Conservation (phyloP, 805 yeast genomes). For the Wickerhamomyces kurtzmanii region DNA sequence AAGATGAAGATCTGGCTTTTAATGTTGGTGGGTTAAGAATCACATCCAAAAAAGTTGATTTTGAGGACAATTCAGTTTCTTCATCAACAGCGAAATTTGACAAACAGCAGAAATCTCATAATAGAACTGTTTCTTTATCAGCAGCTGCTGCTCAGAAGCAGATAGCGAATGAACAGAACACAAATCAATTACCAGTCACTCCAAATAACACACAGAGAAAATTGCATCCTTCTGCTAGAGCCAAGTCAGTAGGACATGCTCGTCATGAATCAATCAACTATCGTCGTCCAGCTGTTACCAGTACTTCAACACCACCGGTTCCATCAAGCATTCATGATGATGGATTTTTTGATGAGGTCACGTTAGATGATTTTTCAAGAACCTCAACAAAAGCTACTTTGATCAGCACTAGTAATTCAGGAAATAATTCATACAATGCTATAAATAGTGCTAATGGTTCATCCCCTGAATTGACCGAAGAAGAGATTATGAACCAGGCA, state of each 20-base stretch:
- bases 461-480: conserved; percentile 28
- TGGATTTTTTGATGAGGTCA: conserved; percentile 40
- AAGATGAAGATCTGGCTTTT: too few species aligned
- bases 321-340: conserved; percentile 29
- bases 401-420: conserved; percentile 10
- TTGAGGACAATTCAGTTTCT: too few species aligned
- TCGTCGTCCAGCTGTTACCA: conserved; percentile 20
- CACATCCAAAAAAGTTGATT: too few species aligned
- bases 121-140: conserved; percentile 19
- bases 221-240: conserved; percentile 77
- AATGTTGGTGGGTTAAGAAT: too few species aligned
- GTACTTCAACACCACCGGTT: conserved; percentile 15
- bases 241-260: conserved; percentile 78
- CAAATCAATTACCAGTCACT: conserved; percentile 14
- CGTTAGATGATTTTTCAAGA: conserved; percentile 42
- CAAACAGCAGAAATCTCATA: conserved; percentile 9
- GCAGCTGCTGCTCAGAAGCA: conserved; percentile 4
- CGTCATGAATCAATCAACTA: conserved; percentile 48
- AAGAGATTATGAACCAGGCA: conserved; percentile 35
- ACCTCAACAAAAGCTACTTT: conserved; percentile 8
- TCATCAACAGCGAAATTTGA: too few species aligned
- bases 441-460: conserved; percentile 1
- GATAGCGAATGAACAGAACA: neutral
- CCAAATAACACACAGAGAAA: conserved; percentile 17
- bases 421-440: conserved; percentile 4